phyloP scores from a whole-genome alignment of 2,329 filamentous ascomycete species.

The Trichoderma sp. region DNA sequence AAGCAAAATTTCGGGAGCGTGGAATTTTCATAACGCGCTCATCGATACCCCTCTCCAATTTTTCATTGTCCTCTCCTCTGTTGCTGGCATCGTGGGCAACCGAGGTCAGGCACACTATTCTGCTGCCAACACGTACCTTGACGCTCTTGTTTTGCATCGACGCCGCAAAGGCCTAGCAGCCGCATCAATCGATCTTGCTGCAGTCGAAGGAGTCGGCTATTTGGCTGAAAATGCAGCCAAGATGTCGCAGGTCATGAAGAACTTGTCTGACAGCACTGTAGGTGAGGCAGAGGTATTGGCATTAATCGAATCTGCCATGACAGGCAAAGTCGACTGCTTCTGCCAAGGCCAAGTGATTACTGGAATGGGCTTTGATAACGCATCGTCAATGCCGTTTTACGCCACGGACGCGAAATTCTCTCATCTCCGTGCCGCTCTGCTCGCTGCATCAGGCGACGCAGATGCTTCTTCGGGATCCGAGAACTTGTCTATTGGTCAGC shows the following conservation, averaged over 20 bases:
- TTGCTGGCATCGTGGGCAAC: slow-evolving; percentile 53
- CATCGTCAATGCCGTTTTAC: slow-evolving; percentile 53
- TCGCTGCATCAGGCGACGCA: slow-evolving; percentile 29
- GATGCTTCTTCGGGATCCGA: slow-evolving; percentile 11
- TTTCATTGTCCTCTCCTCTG: slow-evolving; percentile 56
- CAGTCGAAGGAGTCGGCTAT: slow-evolving; percentile 52
- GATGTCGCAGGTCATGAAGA: slow-evolving; percentile 50
- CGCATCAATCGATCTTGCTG: slow-evolving; percentile 54
- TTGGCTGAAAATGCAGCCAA: slow-evolving; percentile 49
- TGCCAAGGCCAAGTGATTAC: slow-evolving; percentile 56
- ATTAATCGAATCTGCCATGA: slow-evolving; percentile 53
- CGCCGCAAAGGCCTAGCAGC: slow-evolving; percentile 43
- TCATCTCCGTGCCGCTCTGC: slow-evolving; percentile 44
- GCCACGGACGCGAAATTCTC: slow-evolving; percentile 56
- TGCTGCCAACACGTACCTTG: slow-evolving; percentile 50
- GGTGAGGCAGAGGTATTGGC: slow-evolving; percentile 56
- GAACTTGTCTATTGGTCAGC: slow-evolving; percentile 25
- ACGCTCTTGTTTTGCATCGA: slow-evolving; percentile 37
- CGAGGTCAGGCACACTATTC: slow-evolving; percentile 55
- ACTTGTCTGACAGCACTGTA: slow-evolving; percentile 50
- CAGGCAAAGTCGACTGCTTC: slow-evolving; percentile 41
- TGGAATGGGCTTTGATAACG: slow-evolving; percentile 50
- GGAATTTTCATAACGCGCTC: slow-evolving; percentile 55
- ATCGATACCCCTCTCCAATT: slow-evolving; percentile 47
- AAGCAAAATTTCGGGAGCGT: slow-evolving; percentile 55